Evolutionary conservation across 768 basidiomycete genomes (phyloP), one percentile per base, ranked within the genome.

Genomic region (Psilocybe cubensis): DNA sequence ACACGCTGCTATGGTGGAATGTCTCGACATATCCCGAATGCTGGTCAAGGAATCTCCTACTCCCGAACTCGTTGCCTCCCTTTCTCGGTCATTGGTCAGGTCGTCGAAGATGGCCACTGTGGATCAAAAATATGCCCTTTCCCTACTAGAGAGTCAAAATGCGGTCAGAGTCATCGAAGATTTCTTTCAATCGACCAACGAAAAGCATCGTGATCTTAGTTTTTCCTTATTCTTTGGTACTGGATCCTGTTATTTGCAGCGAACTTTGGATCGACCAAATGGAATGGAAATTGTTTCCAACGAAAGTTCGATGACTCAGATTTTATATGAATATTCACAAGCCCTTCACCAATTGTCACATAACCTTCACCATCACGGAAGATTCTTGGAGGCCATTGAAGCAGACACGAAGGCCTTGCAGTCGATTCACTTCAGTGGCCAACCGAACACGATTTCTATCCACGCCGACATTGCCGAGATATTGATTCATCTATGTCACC

Each of bases 271-370:
- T 12, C 10, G 18, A 11, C 42, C 8, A 23, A 4, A n/a, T n/a
- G n/a, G n/a, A n/a, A n/a, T n/a, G n/a, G n/a, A n/a, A n/a, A n/a
- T n/a, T n/a, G n/a, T n/a, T n/a, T n/a, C n/a, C n/a, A n/a, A n/a
- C n/a, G 12, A 44, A 14, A 23, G n/a, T 5, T 5, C 40, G 20
- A 14, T 5, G 17, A 5, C 40, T 41, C 42, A 44, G 11, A 10
- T 44, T 20, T n/a, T 44, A 7, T 29, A 50, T 10, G 48, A 33
- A 7, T 51, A 59, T 38, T 46, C 44, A 20, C 20, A 40, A 31
- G 58, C 58, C 9, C 18, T 55, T 1, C 53, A 54, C 9, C 58
- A 54, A 17, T 23, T 59, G 1, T 59, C 58, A 7, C 51, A 43
- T 28, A 43, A 42, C 11, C 41, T 51, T 20, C 47, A 59, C 18